phyloP scores from a whole-genome alignment of 495 filamentous ascomycete genomes.

The Patellaria atrata region DNA sequence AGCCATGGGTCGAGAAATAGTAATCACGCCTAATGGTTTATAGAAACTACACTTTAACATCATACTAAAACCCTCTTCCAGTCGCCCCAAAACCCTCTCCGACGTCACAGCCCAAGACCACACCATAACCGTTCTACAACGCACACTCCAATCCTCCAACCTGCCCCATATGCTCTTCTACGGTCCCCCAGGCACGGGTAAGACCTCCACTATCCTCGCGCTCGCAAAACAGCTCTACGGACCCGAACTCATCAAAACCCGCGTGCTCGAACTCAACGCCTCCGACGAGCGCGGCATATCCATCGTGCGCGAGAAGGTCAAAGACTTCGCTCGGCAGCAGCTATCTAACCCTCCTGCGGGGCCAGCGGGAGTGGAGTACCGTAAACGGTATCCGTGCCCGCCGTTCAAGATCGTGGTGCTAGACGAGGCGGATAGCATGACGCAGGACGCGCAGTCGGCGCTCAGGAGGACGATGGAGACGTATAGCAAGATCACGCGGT shows the following conservation, averaged over 20 bases:
- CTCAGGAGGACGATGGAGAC: conserved; percentile 94
- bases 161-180: conserved; percentile 99
- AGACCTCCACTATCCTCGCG: conserved; percentile 94
- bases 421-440: conserved; percentile 97
- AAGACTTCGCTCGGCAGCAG: conserved; percentile 92
- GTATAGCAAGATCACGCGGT: conserved; percentile 88
- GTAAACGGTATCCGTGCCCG: conserved; percentile 73
- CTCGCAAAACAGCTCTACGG: conserved; percentile 97
- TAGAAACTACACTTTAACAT: conserved; percentile 1
- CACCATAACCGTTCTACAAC: conserved; percentile 79
- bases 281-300: conserved; percentile 96
- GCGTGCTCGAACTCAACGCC: conserved; percentile 95
- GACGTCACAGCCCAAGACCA: conserved; percentile 98
- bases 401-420: conserved; percentile 98
- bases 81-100: conserved; percentile 80
- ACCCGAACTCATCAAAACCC: conserved; percentile 80
- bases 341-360: conserved; percentile 60
- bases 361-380: conserved; percentile 44
- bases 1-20: conserved; percentile 99
- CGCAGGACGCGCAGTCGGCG: conserved; percentile 90
- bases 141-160: conserved; percentile 89
- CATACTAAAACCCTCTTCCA: conserved; percentile 25
- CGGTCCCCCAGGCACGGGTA: conserved; percentile 91
- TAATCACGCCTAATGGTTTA: conserved; percentile 30
- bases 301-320: conserved; percentile 96